Base-by-base conservation (phyloP, 768 basidiomycete species). In the Tulasnella sp. region DNA sequence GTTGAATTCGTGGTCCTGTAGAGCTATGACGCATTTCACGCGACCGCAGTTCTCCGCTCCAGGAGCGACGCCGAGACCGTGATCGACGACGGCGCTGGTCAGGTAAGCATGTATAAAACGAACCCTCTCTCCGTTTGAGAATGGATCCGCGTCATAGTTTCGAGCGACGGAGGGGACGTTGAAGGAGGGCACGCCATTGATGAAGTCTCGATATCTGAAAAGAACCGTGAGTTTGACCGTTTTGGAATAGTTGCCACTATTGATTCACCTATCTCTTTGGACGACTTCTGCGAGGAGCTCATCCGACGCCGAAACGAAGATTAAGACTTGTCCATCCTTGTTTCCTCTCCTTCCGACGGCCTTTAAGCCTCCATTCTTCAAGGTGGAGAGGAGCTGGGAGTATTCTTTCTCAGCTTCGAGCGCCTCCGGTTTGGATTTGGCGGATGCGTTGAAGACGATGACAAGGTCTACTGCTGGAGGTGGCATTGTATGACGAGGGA, bases 1-100 rank as follows among this genome's bases (percentile, higher is more conserved):
- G 69, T 95, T 91, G 72, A 89, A 88, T 48, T 79, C 73, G 17
- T 81, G 79, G 70, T 97, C 85, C 66, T 98, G 95, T 7, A 97
- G 74, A 1, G 84, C 81, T 75, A 90, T 82, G 53, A 96, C 79
- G 21, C 83, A 82, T 65, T 89, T 83, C 7, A 96, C 79, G 51
- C 87, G 80, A 64, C 83, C 78, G 89, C 90, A 97, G 54, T 82
- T 79, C 13, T 77, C 71, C 23, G 81, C 76, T 13, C 79, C 81
- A 1, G 88, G 84, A 7, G 83, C 80, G 50, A 97, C 81, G 1
- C 88, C 91, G 1, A 95, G 78, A 3, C 92, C 93, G 9, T 89
- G 85, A 54, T 94, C 92, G n/a, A 74, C 67, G 0, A 77, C 74
- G 0, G 80, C 80, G 1, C 85, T 80, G 2, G 88, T 82, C 61